Evolutionary conservation across 306 rosid species (phyloP).

Genomic region (Prosopis cineraria): DNA sequence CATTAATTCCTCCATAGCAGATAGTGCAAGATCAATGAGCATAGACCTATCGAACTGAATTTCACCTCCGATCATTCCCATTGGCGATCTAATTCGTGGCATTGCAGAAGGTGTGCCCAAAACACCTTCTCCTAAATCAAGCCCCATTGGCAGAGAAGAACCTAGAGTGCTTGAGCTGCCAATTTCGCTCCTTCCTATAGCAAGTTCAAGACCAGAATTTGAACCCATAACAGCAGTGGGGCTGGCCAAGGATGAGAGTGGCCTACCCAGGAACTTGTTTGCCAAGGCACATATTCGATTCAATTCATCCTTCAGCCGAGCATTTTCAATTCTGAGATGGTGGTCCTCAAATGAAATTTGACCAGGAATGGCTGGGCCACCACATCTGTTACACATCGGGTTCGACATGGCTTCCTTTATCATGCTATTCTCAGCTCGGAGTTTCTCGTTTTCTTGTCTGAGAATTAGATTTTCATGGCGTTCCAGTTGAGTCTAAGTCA

Average conservation of each 20-base stretch:
- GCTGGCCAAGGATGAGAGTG: conserved; percentile 51
- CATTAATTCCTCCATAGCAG: conserved; percentile 82
- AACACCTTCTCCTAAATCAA: conserved; percentile 61
- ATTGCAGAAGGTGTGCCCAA: conserved; percentile 38
- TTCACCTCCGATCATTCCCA: conserved; percentile 51
- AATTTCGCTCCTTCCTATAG: conserved; percentile 65
- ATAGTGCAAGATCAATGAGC: conserved; percentile 56
- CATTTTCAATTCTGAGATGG: conserved; percentile 47
- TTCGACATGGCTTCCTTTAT: conserved; percentile 72
- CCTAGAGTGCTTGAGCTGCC: conserved; percentile 44
- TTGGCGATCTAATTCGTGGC: conserved; percentile 38
- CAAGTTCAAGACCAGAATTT: conserved; percentile 61
- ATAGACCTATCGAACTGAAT: conserved; percentile 48
- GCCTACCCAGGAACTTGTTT: conserved; percentile 67
- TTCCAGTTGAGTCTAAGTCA: conserved; percentile 78
- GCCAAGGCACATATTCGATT: conserved; percentile 58
- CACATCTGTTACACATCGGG: conserved; percentile 74
- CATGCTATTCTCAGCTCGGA: conserved; percentile 71
- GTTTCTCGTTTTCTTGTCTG: conserved; percentile 83
- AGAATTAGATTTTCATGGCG: conserved; percentile 89
- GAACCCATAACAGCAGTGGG: conserved; percentile 41
- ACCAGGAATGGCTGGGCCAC: conserved; percentile 85
- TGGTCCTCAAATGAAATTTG: conserved; percentile 79
- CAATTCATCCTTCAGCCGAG: conserved; percentile 61
- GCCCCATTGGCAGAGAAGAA: conserved; percentile 54